phyloP scores from a whole-genome alignment of 192 early-diverging fungal genomes.

The Backusella circina region DNA sequence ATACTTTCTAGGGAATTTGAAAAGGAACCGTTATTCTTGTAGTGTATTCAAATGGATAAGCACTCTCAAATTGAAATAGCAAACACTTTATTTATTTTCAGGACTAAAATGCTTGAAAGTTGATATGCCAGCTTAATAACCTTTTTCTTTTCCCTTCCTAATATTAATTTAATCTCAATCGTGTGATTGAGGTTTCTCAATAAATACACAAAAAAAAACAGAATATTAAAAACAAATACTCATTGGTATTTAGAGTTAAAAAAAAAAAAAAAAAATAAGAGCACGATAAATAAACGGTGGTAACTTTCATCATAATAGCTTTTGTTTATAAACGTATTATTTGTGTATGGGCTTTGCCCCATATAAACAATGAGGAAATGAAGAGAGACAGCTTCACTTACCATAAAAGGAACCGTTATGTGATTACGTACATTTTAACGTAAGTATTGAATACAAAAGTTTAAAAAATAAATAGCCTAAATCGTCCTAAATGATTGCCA shows the following conservation, averaged over 20 bases:
- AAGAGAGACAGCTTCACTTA: neutral
- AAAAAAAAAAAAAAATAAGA: neutral
- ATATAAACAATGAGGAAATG: neutral
- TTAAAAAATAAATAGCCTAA: neutral
- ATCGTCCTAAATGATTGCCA: neutral
- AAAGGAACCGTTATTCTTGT: neutral
- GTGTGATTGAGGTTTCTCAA: neutral
- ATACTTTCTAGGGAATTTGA: neutral
- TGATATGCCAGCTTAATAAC: neutral
- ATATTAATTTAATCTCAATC: neutral
- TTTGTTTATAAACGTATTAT: neutral
- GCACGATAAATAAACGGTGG: neutral
- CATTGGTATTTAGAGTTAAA: neutral
- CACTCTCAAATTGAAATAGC: neutral
- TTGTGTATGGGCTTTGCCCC: neutral
- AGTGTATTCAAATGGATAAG: neutral
- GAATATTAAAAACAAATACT: neutral
- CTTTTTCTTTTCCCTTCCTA: neutral
- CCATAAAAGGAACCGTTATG: neutral
- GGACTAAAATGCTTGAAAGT: neutral
- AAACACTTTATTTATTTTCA: neutral
- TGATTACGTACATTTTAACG: neutral
- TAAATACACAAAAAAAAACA: neutral
- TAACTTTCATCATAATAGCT: neutral
- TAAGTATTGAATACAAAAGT: neutral